Evolutionary conservation across 2,329 filamentous ascomycete genomes (phyloP).

Genomic region (Macrophomina pseudophaseolina): DNA sequence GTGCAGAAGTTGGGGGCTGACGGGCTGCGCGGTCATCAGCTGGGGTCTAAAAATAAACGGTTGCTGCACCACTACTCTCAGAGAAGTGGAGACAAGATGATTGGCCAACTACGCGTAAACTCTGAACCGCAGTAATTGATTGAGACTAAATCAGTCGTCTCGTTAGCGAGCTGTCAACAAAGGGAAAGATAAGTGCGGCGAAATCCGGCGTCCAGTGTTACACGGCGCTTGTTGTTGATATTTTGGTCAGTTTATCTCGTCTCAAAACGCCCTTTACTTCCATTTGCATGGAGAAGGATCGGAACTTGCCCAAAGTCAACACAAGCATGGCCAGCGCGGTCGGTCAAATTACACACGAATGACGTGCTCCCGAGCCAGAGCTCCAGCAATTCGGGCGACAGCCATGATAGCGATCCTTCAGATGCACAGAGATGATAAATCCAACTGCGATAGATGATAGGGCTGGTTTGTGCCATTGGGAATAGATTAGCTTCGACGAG

Average conservation of each 20-base stretch:
- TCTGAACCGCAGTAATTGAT: neutral
- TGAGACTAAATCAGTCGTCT: neutral
- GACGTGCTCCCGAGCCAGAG: too few species aligned
- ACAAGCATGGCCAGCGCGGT: too few species aligned
- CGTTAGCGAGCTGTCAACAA: neutral
- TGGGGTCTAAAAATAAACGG: slow-evolving; percentile 15
- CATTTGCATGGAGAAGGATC: too few species aligned
- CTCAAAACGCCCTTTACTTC: neutral
- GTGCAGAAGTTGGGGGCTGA: slow-evolving; percentile 2
- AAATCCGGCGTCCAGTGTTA: neutral
- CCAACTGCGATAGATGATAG: too few species aligned
- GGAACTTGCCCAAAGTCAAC: too few species aligned
- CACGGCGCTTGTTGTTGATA: neutral
- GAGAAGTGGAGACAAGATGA: neutral
- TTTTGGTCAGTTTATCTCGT: neutral
- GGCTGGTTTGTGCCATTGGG: too few species aligned
- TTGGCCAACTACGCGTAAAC: neutral
- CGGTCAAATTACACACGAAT: too few species aligned
- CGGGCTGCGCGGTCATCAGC: slow-evolving; percentile 5
- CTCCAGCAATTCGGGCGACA: too few species aligned
- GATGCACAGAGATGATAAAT: too few species aligned
- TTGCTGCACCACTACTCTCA: neutral
- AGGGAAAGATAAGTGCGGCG: neutral
- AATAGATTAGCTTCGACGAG: too few species aligned
- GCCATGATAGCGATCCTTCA: too few species aligned